Conservation (phyloP, 495 filamentous ascomycete genomes). For the Penicillium manginii region DNA sequence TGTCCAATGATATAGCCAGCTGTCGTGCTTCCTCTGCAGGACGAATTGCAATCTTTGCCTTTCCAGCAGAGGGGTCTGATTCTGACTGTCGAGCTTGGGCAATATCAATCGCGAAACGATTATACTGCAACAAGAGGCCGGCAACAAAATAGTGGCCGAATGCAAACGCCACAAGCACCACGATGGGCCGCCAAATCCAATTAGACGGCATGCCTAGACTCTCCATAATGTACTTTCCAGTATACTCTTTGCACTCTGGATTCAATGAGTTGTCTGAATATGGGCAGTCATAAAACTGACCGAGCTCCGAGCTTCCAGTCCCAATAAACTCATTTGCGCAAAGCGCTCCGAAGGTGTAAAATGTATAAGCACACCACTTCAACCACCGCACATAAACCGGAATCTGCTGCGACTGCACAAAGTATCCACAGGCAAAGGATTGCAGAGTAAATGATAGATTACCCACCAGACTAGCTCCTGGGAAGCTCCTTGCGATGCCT, state of each 20-base stretch:
- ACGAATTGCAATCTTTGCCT: constrained; percentile 59
- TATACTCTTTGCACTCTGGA: constrained; percentile 67
- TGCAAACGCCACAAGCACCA: constrained; percentile 59
- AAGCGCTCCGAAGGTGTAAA: constrained; percentile 69
- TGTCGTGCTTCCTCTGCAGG: constrained; percentile 55
- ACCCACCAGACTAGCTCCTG: constrained; percentile 63
- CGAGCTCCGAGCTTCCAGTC: constrained; percentile 35
- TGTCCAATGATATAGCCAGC: constrained; percentile 62
- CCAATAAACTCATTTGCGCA: constrained; percentile 70
- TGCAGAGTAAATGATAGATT: constrained; percentile 74
- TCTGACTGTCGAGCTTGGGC: constrained; percentile 58
- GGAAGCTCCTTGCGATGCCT: constrained; percentile 61
- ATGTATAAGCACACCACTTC: constrained; percentile 60
- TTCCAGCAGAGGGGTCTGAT: constrained; percentile 59
- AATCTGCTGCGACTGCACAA: constrained; percentile 70
- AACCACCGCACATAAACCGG: constrained; percentile 75
- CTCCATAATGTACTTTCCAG: constrained; percentile 66
- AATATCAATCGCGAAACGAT: constrained; percentile 62
- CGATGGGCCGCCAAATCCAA: constrained; percentile 66
- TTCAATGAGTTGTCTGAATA: constrained; percentile 56
- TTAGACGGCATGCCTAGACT: constrained; percentile 63
- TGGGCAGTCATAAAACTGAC: constrained; percentile 70
- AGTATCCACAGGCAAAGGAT: constrained; percentile 71
- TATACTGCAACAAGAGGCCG: constrained; percentile 59
- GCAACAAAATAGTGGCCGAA: constrained; percentile 60